Percentiles rank a stretch among this genome's conserved stretches.
Evolutionary conservation across 371 early-diverging fungal genomes (phyloP).

Genomic region (Mucor lusitanicus): DNA sequence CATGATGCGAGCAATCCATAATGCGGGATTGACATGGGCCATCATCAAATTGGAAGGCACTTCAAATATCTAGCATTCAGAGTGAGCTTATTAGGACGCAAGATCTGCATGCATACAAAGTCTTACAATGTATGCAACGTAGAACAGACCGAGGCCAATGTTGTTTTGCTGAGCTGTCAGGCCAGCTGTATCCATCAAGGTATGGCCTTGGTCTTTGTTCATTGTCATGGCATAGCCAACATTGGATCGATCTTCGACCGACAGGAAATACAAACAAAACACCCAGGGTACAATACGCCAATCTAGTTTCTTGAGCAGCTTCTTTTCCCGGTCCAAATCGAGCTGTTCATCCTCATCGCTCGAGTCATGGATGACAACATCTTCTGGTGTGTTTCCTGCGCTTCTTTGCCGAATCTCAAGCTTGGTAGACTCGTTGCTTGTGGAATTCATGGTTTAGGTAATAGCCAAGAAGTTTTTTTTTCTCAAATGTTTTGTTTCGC

Average conservation of each 20-base stretch:
- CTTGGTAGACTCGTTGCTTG: not conserved
- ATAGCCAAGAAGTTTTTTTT: not conserved
- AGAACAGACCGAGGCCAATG: constrained; percentile 50
- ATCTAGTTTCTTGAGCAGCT: constrained; percentile 47
- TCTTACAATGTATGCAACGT: constrained; percentile 53
- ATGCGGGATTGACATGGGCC: constrained; percentile 48
- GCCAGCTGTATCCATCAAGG: constrained; percentile 39
- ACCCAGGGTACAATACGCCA: constrained; percentile 56
- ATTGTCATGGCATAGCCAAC: constrained; percentile 57
- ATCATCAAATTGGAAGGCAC: constrained; percentile 54
- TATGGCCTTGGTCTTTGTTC: constrained; percentile 45
- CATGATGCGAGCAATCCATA: constrained; percentile 56
- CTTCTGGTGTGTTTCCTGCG: not conserved
- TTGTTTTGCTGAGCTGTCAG: constrained; percentile 42
- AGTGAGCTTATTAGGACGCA: not conserved
- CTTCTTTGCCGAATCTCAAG: constrained; percentile 9
- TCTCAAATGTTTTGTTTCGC: not conserved
- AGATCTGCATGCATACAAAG: not conserved
- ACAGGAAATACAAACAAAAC: constrained; percentile 48
- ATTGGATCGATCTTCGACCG: constrained; percentile 52
- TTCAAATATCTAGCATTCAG: constrained; percentile 36
- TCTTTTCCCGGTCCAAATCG: constrained; percentile 19
- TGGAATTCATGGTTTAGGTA: not conserved
- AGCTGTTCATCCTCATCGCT: not conserved
- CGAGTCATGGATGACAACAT: not conserved